Evolutionary conservation across 805 yeast genomes (phyloP).

Genomic region (Lachancea fermentati): DNA sequence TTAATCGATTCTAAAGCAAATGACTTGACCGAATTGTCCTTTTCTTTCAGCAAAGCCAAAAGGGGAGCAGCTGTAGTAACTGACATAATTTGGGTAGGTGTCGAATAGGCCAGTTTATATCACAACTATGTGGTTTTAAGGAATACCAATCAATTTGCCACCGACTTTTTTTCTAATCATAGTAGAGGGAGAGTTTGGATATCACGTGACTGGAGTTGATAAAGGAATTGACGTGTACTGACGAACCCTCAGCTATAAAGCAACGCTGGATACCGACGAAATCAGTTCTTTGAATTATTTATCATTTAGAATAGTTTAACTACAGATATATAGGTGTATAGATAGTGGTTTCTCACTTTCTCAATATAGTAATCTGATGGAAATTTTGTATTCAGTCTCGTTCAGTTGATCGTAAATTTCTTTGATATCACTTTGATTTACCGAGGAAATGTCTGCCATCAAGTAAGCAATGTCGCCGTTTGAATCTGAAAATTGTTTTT

Average conservation of each 20-base stretch:
- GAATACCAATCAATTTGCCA: background rate
- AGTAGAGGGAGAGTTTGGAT: no score
- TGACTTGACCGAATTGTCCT: constrained; percentile 67
- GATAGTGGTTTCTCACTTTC: no score
- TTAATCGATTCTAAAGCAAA: constrained; percentile 83
- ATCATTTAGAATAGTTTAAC: no score
- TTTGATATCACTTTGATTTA: constrained; percentile 75
- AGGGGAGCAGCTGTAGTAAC: constrained; percentile 86
- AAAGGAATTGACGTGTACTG: no score
- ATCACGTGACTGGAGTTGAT: no score
- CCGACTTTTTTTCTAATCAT: background rate
- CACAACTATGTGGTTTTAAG: background rate
- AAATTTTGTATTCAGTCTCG: constrained; percentile 83
- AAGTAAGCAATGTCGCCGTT: constrained; percentile 93
- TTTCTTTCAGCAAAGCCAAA: constrained; percentile 81
- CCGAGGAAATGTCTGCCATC: constrained; percentile 95
- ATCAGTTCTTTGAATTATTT: no score
- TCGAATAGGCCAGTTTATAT: background rate
- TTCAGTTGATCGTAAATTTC: constrained; percentile 78
- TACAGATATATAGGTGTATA: no score
- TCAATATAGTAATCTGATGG: constrained; percentile 83
- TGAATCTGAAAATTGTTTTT: constrained; percentile 97
- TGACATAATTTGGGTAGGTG: constrained; percentile 28
- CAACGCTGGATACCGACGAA: no score
- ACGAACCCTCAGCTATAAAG: no score